Evolutionary conservation across 257 asterid species (phyloP), one percentile per base, ranked within the genome.

Genomic region (Primulina huaijiensis): DNA sequence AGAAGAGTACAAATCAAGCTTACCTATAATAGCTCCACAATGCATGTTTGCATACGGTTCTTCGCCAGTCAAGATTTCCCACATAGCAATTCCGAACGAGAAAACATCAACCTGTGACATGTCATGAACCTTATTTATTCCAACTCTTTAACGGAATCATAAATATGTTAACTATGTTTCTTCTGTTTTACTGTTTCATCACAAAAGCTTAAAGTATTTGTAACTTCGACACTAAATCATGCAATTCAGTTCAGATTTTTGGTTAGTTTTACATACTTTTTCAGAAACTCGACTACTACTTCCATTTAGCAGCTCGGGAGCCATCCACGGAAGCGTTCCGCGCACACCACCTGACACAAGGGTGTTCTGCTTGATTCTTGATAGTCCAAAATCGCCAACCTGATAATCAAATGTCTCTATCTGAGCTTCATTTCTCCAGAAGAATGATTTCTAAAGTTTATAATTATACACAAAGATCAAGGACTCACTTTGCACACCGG

Each of bases 291-390:
- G 84, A 30, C 71, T 84, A 50, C 89, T 85, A 75, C 82, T 81
- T 75, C 97, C 96, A 62, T 79, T 82, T 74, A 90, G 73, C 64
- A 90, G 86, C 81, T 90, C 96, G 0, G 97, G 96, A n/a, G 96
- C 97, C 97, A 90, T 90, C 96, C 96, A 90, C 4, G 97, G 97
- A 77, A 90, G 97, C 29, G 96, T 89, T 77, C 97, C 96, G 27
- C 95, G 83, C 8, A 89, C 95, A 37, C 97, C 96, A 62, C 97
- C 97, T 34, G 97, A 91, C 53, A 89, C 96, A 6, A 91, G 86
- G 19, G 97, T 91, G 40, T 91, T 89, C 60, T 85, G 78, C 67
- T 89, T 91, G 65, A 91, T 91, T 81, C 95, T 86, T 52, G 97
- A 91, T 9, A 91, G 80, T 55, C 97, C 97, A 67, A 91, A 91